Evolutionary conservation across 139 green algal genomes (phyloP), one percentile per base, ranked within the genome.

Genomic region (Spirogloea muscicola): DNA sequence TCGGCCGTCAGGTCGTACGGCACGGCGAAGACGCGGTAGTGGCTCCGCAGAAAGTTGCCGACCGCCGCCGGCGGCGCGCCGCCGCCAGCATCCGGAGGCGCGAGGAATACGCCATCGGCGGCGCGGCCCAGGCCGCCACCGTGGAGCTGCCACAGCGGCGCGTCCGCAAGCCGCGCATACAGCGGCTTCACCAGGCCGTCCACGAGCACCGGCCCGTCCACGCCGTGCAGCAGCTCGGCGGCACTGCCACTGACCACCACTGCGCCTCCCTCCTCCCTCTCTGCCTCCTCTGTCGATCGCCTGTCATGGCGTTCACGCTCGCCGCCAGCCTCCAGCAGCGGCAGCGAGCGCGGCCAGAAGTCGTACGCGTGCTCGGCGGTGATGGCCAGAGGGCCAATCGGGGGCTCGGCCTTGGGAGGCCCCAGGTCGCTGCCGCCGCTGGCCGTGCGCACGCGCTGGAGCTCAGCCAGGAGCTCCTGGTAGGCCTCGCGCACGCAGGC

Each of bases 41-140:
- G 76, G 18, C 41, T n/a, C 16, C 55, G 38, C 21, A 83, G 41
- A 44, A 77, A 74, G 39, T 72, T 10, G 25, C 31, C 31, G 27
- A 80, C 74, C 27, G 49, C 42, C 2, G 29, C 63, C 3, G 74
- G 59, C 49, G 71, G 40, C 62, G 38, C 49, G 25, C 25, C 37
- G 16, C 57, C 40, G 31, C 31, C 9, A 62, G 1, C 44, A 4
- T 25, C 49, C 3, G 52, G 63, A 27, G 77, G 61, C 64, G 80
- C 74, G 57, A 91, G 72, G 84, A 91, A 91, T 58, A 76, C 81
- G 37, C 86, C 87, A 40, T 91, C 79, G 0, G 58, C 36, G 18
- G 88, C 57, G 46, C 80, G 63, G 16, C 85, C 85, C 16, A 84
- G 48, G 13, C 61, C 60, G 0, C 84, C 87, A 0, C 61, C 83